Conservation (phyloP, 306 rosid genomes). For the Gastrolobium villosum region DNA sequence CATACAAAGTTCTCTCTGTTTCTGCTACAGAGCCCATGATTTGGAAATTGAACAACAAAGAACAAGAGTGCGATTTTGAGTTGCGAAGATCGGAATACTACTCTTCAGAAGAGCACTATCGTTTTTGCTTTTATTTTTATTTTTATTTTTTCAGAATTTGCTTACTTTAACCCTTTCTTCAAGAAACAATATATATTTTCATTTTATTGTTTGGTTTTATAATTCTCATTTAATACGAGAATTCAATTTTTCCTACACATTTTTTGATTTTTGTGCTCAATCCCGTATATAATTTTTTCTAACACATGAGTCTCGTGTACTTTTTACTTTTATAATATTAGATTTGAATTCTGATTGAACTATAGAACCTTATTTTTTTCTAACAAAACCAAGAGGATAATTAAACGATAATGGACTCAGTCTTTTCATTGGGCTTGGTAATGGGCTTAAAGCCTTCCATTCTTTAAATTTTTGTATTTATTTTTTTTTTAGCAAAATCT, state of each 20-base stretch:
- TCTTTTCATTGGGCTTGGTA: too few relatives aligned
- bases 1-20: conserved; percentile 71
- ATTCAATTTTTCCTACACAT: too few relatives aligned
- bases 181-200: conserved; percentile 12
- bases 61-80: background rate
- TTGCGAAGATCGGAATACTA: background rate
- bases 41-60: background rate
- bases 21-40: conserved; percentile 50
- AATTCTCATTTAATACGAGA: too few relatives aligned
- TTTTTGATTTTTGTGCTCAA: too few relatives aligned
- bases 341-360: too few relatives aligned
- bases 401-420: background rate
- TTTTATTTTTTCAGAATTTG: background rate
- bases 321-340: background rate
- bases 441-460: too few relatives aligned
- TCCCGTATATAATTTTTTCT: too few relatives aligned
- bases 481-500: too few relatives aligned
- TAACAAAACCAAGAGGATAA: too few relatives aligned
- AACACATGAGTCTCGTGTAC: too few relatives aligned
- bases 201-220: too few relatives aligned
- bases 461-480: too few relatives aligned
- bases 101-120: background rate
- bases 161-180: conserved; percentile 10
- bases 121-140: background rate
- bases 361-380: background rate